Evolutionary conservation across 202 grass and related monocot genomes (phyloP), one percentile per base, ranked within the genome.

Genomic region (Zizania palustris): DNA sequence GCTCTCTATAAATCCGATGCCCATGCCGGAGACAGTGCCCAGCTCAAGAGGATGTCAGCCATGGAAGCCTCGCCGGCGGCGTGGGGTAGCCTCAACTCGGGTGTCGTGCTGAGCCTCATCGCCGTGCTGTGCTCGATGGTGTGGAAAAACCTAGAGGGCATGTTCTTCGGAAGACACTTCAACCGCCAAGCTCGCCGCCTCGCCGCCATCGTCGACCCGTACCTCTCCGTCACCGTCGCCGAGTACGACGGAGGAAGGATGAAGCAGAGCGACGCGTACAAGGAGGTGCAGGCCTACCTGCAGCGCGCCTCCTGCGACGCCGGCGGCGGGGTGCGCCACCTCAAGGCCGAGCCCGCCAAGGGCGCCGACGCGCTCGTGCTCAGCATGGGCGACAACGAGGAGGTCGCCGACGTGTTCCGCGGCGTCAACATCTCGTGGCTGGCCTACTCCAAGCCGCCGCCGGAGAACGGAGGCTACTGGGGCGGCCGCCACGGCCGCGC

Each of bases 371-470:
- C 13, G 15, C 43, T 83, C 10, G 11, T 83, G 0, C 41, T 93
- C 46, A 76, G 65, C 72, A 77, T 91, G 33, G 80, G 73, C 67
- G 59, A 75, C 39, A 14, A 69, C 16, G 80, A 93, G 80, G 85
- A 91, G 83, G 85, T 91, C 39, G 59, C 80, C 38, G 88, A 92
- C 80, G 63, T 28, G 6, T 84, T 92, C 67, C 4, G 33, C 1
- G 65, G 76, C 13, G 75, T 34, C 21, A 69, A 41, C 0, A 40
- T 92, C 0, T 88, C 82, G 85, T 91, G 89, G 85, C 36, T 74
- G 65, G 75, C 85, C 0, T 46, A 7, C 36, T 72, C 60, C 13
- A 13, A 0, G 4, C 5, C 21, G 10, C 68, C 22, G 53, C 34
- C 51, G 14, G 5, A 5, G 18, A 14, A 69, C 13, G 14, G 46